A percentile compares a stretch with the other conserved stretches of the same genome.
These are phyloP conservation scores for sweet orange (Citrus sinensis) DNA, from an alignment of 345 rosid genomes.

Conservation along the genomic window DVS_A1.0 CM039162.1:18717501-18718000, in stretches of 20 bases:
- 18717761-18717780: neutral
- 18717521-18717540: neutral
- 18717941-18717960: neutral
- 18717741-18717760: too few relatives aligned
- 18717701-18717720: too few relatives aligned
- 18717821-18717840: neutral
- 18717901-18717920: neutral
- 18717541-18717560: neutral
- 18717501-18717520: neutral
- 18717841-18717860: neutral
- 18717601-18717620: too few relatives aligned
- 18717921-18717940: neutral
- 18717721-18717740: too few relatives aligned
- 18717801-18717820: neutral
- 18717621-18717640: too few relatives aligned
- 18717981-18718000: neutral
- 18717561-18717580: too few relatives aligned
- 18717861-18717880: too few relatives aligned
- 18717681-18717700: too few relatives aligned
- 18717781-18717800: neutral
- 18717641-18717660: too few relatives aligned
- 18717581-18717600: too few relatives aligned
- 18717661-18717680: too few relatives aligned
- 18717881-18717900: neutral
- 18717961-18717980: too few relatives aligned